A percentile compares a stretch with the other conserved stretches of the same genome.
Evolutionary conservation across 75 land plant species (phyloP).

Genomic region (Selaginella moellendorffii): DNA sequence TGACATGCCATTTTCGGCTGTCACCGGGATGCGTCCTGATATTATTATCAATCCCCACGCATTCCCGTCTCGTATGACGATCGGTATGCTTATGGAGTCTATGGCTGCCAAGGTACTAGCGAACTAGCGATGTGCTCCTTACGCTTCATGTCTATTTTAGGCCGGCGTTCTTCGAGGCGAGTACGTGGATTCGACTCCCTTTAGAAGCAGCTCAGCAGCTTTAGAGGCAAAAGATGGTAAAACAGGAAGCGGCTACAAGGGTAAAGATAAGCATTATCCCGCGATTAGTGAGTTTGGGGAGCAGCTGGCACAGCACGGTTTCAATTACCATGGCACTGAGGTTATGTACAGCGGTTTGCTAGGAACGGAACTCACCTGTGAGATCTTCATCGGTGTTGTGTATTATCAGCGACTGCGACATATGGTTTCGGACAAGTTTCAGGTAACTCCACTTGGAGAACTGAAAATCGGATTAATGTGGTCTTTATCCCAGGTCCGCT

Average conservation of each 20-base stretch:
- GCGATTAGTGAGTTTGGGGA: slow-evolving; percentile 64
- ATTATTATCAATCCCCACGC: slow-evolving; percentile 98
- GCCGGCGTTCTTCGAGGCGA: slow-evolving; percentile 72
- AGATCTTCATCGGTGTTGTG: slow-evolving; percentile 81
- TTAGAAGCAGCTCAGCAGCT: slow-evolving; percentile 20
- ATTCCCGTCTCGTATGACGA: slow-evolving; percentile 98
- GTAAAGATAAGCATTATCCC: slow-evolving; percentile 19
- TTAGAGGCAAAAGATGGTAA: neutral
- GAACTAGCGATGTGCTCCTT: neutral
- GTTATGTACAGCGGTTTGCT: slow-evolving; percentile 88
- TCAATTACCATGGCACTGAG: slow-evolving; percentile 86
- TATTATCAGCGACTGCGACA: slow-evolving; percentile 96
- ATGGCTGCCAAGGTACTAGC: slow-evolving; percentile 88
- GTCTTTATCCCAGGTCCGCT: slow-evolving; percentile 57
- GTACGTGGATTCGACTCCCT: slow-evolving; percentile 93
- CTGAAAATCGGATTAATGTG: no score
- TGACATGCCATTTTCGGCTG: slow-evolving; percentile 96
- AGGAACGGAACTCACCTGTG: slow-evolving; percentile 85
- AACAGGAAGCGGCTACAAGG: neutral
- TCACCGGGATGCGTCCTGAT: slow-evolving; percentile 97
- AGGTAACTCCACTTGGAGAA: no score
- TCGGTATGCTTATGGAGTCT: slow-evolving; percentile 96
- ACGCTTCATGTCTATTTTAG: slow-evolving; percentile 21
- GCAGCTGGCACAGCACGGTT: slow-evolving; percentile 42
- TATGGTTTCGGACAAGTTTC: slow-evolving; percentile 98